Conservation (phyloP, 2,329 filamentous ascomycete species). For the Venturia nashicola region DNA sequence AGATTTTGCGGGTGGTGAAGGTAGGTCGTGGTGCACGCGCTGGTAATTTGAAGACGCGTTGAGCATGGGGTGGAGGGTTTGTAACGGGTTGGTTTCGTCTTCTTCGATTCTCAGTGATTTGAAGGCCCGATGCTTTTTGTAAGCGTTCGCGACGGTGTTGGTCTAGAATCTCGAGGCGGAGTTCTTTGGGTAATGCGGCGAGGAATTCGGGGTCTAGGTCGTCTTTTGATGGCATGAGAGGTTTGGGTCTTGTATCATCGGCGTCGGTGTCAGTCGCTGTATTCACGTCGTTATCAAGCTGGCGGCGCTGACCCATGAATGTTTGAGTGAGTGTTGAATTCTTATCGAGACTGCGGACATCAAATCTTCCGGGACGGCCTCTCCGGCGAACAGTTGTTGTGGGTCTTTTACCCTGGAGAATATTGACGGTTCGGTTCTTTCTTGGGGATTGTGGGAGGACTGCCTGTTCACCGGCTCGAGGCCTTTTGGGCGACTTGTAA, state of each 20-base stretch:
- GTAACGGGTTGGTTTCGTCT: neutral
- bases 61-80: neutral
- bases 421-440: slow-evolving; percentile 41
- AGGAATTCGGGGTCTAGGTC: slow-evolving; percentile 52
- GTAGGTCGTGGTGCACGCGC: slow-evolving; percentile 42
- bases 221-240: slow-evolving; percentile 8
- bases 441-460: slow-evolving; percentile 28
- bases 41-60: slow-evolving; percentile 31
- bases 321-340: slow-evolving; percentile 56
- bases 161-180: slow-evolving; percentile 64
- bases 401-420: slow-evolving; percentile 35
- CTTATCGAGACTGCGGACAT: slow-evolving; percentile 28
- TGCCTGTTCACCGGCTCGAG: slow-evolving; percentile 26
- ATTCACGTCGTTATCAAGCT: neutral
- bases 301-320: slow-evolving; percentile 36
- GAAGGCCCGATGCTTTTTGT: slow-evolving; percentile 30
- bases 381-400: slow-evolving; percentile 43
- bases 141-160: slow-evolving; percentile 55
- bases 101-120: slow-evolving; percentile 15
- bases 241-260: slow-evolving; percentile 17
- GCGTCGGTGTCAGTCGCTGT: slow-evolving; percentile 18
- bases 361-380: slow-evolving; percentile 29
- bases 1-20: slow-evolving; percentile 49
- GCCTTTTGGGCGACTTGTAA: slow-evolving; percentile 34
- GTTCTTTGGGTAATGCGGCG: slow-evolving; percentile 68